phyloP scores from a whole-genome alignment of 1,139 yeast genomes.

The Suhomyces yuchorum region DNA sequence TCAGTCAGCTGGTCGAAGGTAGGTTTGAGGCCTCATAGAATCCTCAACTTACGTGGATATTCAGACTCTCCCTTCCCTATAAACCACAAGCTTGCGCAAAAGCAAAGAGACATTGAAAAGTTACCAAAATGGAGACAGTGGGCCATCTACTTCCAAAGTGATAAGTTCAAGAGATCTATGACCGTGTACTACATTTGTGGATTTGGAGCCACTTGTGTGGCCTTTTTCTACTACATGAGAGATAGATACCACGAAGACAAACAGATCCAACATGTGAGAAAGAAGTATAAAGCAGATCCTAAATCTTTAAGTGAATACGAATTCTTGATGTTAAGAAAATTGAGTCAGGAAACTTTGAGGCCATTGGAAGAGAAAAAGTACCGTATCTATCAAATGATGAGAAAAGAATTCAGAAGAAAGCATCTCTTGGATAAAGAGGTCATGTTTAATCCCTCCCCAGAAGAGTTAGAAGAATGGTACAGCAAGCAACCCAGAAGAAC shows the following conservation, averaged over 20 bases:
- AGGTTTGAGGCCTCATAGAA: background rate
- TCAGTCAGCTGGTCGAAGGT: background rate
- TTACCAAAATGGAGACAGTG: constrained; percentile 44
- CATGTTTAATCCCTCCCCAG: constrained; percentile 56
- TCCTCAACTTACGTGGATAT: constrained; percentile 10
- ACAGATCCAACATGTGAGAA: constrained; percentile 52
- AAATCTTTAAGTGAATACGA: constrained; percentile 60
- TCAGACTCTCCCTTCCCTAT: constrained; percentile 37
- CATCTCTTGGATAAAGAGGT: constrained; percentile 46
- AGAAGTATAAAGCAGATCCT: constrained; percentile 44
- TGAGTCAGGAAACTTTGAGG: constrained; percentile 51
- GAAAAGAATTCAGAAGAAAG: constrained; percentile 53
- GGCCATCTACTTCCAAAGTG: constrained; percentile 40
- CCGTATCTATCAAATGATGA: constrained; percentile 53
- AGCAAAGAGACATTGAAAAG: constrained; percentile 25
- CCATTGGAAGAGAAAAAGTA: constrained; percentile 59
- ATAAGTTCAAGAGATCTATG: constrained; percentile 42
- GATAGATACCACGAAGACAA: constrained; percentile 67
- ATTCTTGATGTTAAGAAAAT: constrained; percentile 57
- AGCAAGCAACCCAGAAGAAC: constrained; percentile 38
- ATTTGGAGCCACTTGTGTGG: constrained; percentile 55
- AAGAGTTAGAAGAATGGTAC: constrained; percentile 49
- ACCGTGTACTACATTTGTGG: constrained; percentile 57
- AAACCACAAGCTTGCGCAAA: constrained; percentile 29
- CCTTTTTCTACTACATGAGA: constrained; percentile 67